Evolutionary conservation across 106 monocot genomes (phyloP).

Genomic region (Dendrobium nobile): DNA sequence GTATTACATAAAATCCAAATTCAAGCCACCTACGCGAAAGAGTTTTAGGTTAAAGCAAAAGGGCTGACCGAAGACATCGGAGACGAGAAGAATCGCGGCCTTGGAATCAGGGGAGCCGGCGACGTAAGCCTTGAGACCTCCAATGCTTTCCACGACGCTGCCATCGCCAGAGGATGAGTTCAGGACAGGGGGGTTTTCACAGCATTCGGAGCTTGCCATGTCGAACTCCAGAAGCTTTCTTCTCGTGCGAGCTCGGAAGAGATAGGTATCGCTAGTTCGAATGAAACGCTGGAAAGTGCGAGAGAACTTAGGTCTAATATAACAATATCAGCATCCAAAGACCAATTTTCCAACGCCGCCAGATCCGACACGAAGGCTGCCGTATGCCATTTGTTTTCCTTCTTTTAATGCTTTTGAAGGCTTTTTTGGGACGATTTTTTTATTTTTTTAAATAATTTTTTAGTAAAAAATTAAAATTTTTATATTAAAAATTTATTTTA

Average conservation of each 20-base stretch:
- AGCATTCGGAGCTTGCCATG: conserved; percentile 37
- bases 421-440: no score
- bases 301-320: no score
- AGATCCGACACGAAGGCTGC: no score
- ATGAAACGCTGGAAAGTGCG: no score
- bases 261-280: no score
- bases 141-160: conserved; percentile 36
- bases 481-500: no score
- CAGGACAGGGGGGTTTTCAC: conserved; percentile 26
- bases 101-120: conserved; percentile 39
- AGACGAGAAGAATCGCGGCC: conserved; percentile 36
- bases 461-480: no score
- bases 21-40: neutral
- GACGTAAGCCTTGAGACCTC: conserved; percentile 52
- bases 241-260: neutral
- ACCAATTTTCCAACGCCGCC: no score
- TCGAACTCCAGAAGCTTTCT: neutral
- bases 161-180: conserved; percentile 18
- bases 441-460: no score
- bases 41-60: neutral
- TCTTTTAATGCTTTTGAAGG: no score
- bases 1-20: neutral
- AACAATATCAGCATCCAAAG: no score
- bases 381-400: no score
- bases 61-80: conserved; percentile 42